Evolutionary conservation across 306 rosid species (phyloP).

Genomic region (Benincasa hispida): DNA sequence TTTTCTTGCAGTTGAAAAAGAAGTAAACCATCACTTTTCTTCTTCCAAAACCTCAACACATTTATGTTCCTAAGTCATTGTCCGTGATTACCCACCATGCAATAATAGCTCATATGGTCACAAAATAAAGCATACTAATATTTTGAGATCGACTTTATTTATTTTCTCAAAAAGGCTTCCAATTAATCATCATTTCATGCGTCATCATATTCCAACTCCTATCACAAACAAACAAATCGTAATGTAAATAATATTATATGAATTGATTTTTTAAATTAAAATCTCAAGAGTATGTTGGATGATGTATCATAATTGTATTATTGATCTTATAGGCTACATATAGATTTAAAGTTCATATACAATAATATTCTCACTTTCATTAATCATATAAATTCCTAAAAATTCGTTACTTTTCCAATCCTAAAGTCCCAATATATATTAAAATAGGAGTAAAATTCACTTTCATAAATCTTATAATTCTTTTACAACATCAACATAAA

Average conservation of each 20-base stretch:
- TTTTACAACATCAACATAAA: no score
- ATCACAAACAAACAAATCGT: neutral
- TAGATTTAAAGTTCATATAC: no score
- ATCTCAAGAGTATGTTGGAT: neutral
- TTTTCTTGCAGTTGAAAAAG: neutral
- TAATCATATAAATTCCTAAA: no score
- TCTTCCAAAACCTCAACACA: neutral
- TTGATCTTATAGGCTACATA: neutral
- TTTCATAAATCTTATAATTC: no score
- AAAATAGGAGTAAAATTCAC: rapidly evolving
- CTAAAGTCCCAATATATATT: no score
- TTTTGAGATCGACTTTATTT: neutral
- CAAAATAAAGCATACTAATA: neutral
- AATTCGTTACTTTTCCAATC: no score
- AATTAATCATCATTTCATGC: neutral
- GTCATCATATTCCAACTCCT: neutral
- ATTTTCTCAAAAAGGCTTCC: neutral
- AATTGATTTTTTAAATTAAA: neutral
- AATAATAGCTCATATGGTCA: neutral
- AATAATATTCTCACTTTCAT: no score
- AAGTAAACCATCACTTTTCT: neutral
- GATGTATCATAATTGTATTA: neutral
- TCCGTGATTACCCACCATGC: neutral
- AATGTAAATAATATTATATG: neutral
- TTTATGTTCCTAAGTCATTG: neutral